Evolutionary conservation across 2,329 filamentous ascomycete genomes (phyloP).

Genomic region (Aureobasidium sp.): DNA sequence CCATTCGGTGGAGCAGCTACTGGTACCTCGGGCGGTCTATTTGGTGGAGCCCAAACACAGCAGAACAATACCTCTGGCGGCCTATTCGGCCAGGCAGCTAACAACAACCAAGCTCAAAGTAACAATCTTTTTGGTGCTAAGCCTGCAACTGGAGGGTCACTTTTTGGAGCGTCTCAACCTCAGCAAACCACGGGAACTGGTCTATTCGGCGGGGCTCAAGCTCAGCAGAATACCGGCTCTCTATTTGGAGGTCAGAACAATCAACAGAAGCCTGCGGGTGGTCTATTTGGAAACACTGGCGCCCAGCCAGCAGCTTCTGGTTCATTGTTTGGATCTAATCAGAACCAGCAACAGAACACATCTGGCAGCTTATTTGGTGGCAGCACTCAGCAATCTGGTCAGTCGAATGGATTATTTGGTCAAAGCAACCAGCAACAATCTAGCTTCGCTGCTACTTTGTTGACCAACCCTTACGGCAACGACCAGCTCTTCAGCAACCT

Average conservation of each 20-base stretch:
- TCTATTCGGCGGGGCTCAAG: constrained; percentile 23
- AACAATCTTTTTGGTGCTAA: constrained; percentile 22
- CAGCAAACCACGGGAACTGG: constrained; percentile 21
- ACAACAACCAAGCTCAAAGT: constrained; percentile 22
- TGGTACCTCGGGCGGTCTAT: neutral
- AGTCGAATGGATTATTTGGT: constrained; percentile 48
- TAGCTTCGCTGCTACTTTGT: constrained; percentile 67
- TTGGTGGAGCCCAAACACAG: constrained; percentile 21
- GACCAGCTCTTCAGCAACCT: constrained; percentile 77
- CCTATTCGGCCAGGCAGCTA: constrained; percentile 18
- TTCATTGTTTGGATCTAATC: constrained; percentile 30
- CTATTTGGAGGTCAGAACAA: constrained; percentile 40
- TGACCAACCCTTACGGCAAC: constrained; percentile 84
- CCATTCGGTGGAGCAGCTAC: constrained; percentile 22
- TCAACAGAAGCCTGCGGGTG: constrained; percentile 31
- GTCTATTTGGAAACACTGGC: constrained; percentile 14
- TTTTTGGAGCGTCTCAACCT: too few species aligned
- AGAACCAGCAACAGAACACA: constrained; percentile 28
- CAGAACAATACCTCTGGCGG: constrained; percentile 18
- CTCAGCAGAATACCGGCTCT: constrained; percentile 29
- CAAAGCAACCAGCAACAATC: constrained; percentile 44
- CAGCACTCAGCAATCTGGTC: constrained; percentile 37
- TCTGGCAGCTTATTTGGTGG: constrained; percentile 36
- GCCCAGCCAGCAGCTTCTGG: constrained; percentile 12
- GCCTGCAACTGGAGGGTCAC: constrained; percentile 17